Conservation (phyloP, 352 stramenopile species). For the Globisporangium echinulatum region DNA sequence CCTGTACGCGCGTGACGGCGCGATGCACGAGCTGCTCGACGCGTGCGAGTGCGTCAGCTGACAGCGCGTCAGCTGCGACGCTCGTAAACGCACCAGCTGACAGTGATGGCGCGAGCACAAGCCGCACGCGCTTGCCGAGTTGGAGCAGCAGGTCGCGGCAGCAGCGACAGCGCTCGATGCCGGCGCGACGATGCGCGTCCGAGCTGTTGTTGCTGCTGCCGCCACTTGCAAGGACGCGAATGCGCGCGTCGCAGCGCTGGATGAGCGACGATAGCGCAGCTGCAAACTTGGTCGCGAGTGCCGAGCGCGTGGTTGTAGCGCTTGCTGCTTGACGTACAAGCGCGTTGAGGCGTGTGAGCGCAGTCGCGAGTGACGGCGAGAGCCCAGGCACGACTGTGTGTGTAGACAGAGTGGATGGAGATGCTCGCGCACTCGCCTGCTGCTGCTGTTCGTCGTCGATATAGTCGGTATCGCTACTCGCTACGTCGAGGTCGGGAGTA, state of each 20-base stretch:
- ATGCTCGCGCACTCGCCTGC: too few species aligned
- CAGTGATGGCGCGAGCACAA: conserved; percentile 5
- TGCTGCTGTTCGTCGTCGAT: too few species aligned
- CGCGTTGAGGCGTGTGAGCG: neutral
- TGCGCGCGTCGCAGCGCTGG: conserved; percentile 27
- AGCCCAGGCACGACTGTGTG: neutral
- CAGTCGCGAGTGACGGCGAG: conserved; percentile 3
- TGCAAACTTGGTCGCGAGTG: conserved; percentile 5
- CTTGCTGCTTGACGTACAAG: neutral
- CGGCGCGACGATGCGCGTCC: conserved; percentile 21
- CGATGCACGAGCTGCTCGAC: conserved; percentile 12
- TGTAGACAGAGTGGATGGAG: too few species aligned
- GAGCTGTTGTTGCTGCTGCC: conserved; percentile 4
- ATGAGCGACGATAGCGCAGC: conserved; percentile 20
- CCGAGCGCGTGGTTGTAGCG: neutral
- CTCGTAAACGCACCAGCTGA: neutral
- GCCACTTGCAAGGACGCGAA: conserved; percentile 20
- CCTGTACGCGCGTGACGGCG: conserved; percentile 22
- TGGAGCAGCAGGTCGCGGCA: conserved; percentile 40
- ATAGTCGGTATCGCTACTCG: too few species aligned
- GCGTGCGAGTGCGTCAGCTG: conserved; percentile 4
- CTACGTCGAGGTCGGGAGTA: too few species aligned
- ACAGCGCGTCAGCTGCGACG: neutral
- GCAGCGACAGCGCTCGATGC: conserved; percentile 25
- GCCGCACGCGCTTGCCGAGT: conserved; percentile 30